Evolutionary conservation across 2,329 filamentous ascomycete genomes (phyloP), one percentile per base, ranked within the genome.

Genomic region (Diaporthe velutina): DNA sequence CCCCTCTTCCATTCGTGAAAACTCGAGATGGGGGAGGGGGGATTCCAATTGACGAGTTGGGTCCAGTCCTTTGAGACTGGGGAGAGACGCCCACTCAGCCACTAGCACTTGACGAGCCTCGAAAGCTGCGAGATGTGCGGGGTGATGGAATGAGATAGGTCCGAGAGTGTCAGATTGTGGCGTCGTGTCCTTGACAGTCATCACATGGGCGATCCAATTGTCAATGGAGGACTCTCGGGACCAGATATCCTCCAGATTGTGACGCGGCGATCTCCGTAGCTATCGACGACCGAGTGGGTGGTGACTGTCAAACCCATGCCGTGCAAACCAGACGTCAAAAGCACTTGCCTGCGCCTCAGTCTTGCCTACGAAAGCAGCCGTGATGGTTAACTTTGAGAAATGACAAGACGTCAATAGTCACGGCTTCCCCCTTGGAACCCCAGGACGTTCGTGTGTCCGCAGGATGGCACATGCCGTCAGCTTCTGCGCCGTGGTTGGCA

Each of bases 171-270:
- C 33, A 66, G 28, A 71, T 57, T 70, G 66, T 74, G 71, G 66
- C 71, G 64, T 71, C 40, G 71, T 52, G 57, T 60, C 30, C 54
- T 71, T 15, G 30, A 66, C 61, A 71, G 55, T 45, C 74, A 57
- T 75, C 74, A 75, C 74, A 75, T 74, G 35, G 48, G n/a, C 64
- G 66, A 54, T 55, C 71, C 66, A 71, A 75, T 74, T 71, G 38
- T 38, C n/a, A 28, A 74, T 25, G 33, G 28, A 71, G 48, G 61
- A 70, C 58, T 64, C 7, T 61, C 42, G 70, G 54, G 57, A 61
- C 50, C 50, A 15, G 54, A 55, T 33, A 28, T 35, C 45, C 33
- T 42, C n/a, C 13, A 64, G 45, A 52, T 64, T 54, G 70, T 72
- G 70, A 72, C 19, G 50, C 70, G 70, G 57, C 45, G 48, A 67